Percentiles rank a stretch among this genome's conserved stretches.
Conservation (phyloP, 179 eudicot genomes). For the Beta corolliflora region DNA sequence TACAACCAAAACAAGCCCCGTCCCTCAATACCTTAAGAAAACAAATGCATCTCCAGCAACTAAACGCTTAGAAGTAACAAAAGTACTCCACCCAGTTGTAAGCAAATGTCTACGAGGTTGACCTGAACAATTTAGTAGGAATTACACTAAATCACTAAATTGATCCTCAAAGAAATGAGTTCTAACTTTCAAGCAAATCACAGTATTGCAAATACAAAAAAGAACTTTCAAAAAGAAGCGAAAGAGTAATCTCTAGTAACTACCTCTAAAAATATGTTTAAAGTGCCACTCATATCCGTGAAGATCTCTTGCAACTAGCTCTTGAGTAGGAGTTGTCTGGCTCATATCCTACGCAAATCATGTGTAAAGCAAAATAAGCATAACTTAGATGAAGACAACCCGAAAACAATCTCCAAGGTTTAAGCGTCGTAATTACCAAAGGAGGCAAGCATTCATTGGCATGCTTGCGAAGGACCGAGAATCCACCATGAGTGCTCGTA, state of each 20-base stretch:
- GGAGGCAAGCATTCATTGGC: constrained; percentile 88
- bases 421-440: constrained; percentile 44
- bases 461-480: constrained; percentile 84
- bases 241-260: not conserved
- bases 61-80: constrained; percentile 83
- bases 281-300: constrained; percentile 91
- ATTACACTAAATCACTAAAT: constrained; percentile 14
- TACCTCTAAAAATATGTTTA: constrained; percentile 88
- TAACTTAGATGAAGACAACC: not conserved
- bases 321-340: constrained; percentile 77
- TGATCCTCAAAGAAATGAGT: not conserved
- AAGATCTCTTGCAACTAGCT: constrained; percentile 81
- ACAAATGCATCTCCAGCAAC: constrained; percentile 91
- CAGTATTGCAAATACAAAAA: not conserved
- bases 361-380: constrained; percentile 18
- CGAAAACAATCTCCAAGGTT: not conserved
- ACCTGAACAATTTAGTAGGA: constrained; percentile 43
- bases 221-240: not conserved
- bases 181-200: not conserved
- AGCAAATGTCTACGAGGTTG: constrained; percentile 93
- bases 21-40: constrained; percentile 66
- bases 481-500: constrained; percentile 94
- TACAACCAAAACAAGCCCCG: constrained; percentile 1
- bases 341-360: constrained; percentile 58
- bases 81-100: constrained; percentile 98